Percentiles rank a stretch among this genome's conserved stretches.
Conservation (phyloP, 257 asterid genomes). For the Thymus quinquecostatus region DNA sequence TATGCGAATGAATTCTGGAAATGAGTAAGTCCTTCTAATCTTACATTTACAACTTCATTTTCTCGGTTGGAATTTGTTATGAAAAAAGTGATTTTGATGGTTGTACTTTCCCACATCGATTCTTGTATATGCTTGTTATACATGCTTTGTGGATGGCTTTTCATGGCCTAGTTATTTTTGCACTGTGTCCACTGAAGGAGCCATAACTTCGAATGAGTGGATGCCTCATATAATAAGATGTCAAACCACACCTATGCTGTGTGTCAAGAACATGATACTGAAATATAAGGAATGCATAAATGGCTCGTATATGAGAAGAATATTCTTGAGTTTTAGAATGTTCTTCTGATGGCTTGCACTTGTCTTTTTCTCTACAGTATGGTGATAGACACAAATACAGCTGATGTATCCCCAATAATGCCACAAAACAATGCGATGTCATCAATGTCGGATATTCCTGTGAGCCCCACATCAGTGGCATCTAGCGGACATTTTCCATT, state of each 20-base stretch:
- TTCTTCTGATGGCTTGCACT: constrained; percentile 10
- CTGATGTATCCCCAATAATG: constrained; percentile 60
- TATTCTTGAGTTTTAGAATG: neutral
- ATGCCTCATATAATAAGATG: too few species aligned
- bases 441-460: constrained; percentile 78
- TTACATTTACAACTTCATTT: constrained; percentile 15
- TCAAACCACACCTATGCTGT: neutral
- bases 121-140: constrained; percentile 6
- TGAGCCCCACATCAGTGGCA: constrained; percentile 89
- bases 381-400: constrained; percentile 59
- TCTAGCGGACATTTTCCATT: constrained; percentile 95
- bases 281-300: neutral
- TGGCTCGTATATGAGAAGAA: neutral
- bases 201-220: too few species aligned
- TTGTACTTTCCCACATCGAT: neutral
- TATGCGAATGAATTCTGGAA: constrained; percentile 81
- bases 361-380: constrained; percentile 48
- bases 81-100: constrained; percentile 2
- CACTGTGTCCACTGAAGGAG: too few species aligned
- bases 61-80: constrained; percentile 14
- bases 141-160: neutral
- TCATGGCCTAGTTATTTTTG: too few species aligned
- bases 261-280: neutral
- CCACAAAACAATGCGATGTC: constrained; percentile 74
- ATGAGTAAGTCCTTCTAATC: constrained; percentile 56